Conservation (phyloP, 371 early-diverging fungal species). For the Cokeromyces recurvatus region DNA sequence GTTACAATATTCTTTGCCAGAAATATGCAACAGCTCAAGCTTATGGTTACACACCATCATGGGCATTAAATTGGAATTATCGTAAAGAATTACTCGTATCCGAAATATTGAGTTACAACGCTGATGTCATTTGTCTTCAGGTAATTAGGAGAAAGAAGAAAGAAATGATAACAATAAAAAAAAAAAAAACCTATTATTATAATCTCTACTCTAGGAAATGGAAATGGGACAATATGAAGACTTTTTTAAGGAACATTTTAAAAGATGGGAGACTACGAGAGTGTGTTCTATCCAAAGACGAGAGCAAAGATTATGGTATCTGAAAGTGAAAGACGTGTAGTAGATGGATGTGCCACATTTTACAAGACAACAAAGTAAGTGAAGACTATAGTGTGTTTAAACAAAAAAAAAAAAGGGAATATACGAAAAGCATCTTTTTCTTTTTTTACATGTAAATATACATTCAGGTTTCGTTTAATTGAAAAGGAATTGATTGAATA, state of each 20-base stretch:
- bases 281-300: constrained; percentile 93
- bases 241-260: constrained; percentile 73
- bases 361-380: constrained; percentile 85
- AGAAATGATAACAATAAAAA: not conserved
- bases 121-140: constrained; percentile 97
- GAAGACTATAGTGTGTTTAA: too few relatives aligned
- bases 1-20: constrained; percentile 94
- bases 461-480: constrained; percentile 41
- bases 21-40: constrained; percentile 85
- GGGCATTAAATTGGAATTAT: constrained; percentile 95
- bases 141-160: constrained; percentile 3
- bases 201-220: constrained; percentile 63
- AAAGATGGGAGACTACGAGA: constrained; percentile 82
- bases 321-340: constrained; percentile 81
- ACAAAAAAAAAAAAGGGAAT: too few relatives aligned
- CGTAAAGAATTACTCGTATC: constrained; percentile 89
- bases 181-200: too few relatives aligned
- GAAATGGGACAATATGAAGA: constrained; percentile 84
- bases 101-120: constrained; percentile 82
- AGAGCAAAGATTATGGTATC: constrained; percentile 91
- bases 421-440: too few relatives aligned
- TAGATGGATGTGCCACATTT: constrained; percentile 99
- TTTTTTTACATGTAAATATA: not conserved
- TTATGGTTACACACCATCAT: constrained; percentile 96
- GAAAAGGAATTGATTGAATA: constrained; percentile 89